These are phyloP conservation scores for Nicotiana otophora DNA, from an alignment of 257 asterid genomes.

Conservation along the genomic window DNA sequence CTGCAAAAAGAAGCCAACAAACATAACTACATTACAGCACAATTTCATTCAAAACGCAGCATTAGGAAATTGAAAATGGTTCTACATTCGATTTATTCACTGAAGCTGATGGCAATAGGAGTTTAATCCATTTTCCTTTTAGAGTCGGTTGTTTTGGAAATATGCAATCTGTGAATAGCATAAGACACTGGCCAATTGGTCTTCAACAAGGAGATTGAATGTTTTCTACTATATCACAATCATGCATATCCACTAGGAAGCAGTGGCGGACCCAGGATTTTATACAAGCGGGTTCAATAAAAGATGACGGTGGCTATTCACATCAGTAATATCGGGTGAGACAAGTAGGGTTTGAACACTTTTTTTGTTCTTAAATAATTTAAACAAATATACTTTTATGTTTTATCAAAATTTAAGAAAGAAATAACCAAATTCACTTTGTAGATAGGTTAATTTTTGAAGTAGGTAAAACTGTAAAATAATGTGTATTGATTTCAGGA, in stretches of 20 bases:
- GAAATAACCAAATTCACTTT: too few relatives aligned
- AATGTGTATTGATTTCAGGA: too few relatives aligned
- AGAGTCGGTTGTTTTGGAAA: not conserved
- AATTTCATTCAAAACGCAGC: not conserved
- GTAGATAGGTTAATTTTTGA: too few relatives aligned
- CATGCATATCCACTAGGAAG: not conserved
- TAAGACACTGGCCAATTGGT: not conserved
- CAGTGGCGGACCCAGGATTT: too few relatives aligned
- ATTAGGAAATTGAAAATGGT: not conserved
- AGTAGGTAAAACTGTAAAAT: too few relatives aligned
- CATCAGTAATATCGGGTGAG: too few relatives aligned
- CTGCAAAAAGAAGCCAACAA: constrained; percentile 37
- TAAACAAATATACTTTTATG: too few relatives aligned
- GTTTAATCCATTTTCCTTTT: not conserved
- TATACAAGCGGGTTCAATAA: too few relatives aligned
- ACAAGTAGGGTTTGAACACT: too few relatives aligned
- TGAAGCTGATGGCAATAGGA: not conserved
- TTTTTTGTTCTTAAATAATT: too few relatives aligned
- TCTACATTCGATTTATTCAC: not conserved
- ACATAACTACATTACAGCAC: not conserved
- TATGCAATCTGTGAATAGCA: not conserved
- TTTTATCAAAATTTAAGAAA: too few relatives aligned
- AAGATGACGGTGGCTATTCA: too few relatives aligned
- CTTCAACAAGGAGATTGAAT: not conserved
- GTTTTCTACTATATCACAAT: not conserved